Base-by-base conservation (phyloP, 2,329 filamentous ascomycete genomes). In the Cladosporium sp. region DNA sequence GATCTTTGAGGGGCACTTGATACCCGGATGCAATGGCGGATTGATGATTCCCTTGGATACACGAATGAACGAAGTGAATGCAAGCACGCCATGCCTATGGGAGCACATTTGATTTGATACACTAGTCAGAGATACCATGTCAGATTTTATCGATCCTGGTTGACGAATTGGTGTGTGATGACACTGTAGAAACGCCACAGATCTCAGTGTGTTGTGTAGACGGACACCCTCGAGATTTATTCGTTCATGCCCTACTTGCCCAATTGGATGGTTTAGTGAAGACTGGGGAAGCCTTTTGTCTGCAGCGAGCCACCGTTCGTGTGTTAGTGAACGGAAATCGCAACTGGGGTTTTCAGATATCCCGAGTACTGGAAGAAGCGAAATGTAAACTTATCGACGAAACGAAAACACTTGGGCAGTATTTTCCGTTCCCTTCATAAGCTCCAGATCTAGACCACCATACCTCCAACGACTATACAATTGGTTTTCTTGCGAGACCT, bases 1-100 rank as follows among this genome's bases (percentile, higher is more conserved):
- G 31, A 95, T 97, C 75, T 23, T 23, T 44, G 18, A 16, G 5
- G 49, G 23, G 18, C 14, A 28, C 7, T 28, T 50, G 33, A n/a
- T 46, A 46, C n/a, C 40, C 40, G 40, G 40, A 10, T 46, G 12
- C 11, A 21, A 3, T 4, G n/a, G 40, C 2, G n/a, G n/a, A 3
- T 21, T 46, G 40, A 46, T 46, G 40, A 26, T 26, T 26, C n/a
- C n/a, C n/a, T 21, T 23, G 40, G 10, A 46, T 46, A 21, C 10
- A 46, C n/a, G 40, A 46, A 46, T 46, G 6, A 44, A 44, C 21
- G 40, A 44, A 8, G 7, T 4, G 21, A 44, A 11, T 21, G 3
- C 7, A 7, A 2, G 40, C 40, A 12, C 5, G 29, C 29, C 8
- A 5, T 31, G 33, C 40, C 18, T n/a, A 11, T 21, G 18, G 40